Base-by-base conservation (phyloP, 2,329 filamentous ascomycete species). In the Xylariales sp. region DNA sequence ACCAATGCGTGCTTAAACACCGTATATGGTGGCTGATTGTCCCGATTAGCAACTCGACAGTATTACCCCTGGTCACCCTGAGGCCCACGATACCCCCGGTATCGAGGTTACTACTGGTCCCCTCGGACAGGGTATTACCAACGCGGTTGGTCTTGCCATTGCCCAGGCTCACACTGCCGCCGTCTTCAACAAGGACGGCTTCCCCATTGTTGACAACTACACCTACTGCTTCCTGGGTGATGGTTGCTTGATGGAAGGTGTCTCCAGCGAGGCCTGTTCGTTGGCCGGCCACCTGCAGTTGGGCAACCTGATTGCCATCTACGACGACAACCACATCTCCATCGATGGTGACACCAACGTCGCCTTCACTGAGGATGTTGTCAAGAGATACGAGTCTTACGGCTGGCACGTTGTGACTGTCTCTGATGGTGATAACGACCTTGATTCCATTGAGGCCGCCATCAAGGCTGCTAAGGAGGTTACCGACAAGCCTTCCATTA, bases 271-370 rank as follows among this genome's bases (percentile, higher is more conserved):
- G 76, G 91, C 93, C 57, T 88, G 78, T 54, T 95, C 89, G 44
- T 78, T 89, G 53, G 93, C 93, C 53, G 93, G 93, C 61, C 93
- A 98, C 74, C 78, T 97, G 67, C 86, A 97, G 78, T 82, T 98
- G 50, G 93, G 91, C 63, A 98, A 97, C 78, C 76, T 98, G 60
- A 97, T 97, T 69, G 82, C 80, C 67, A 78, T 98, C 69, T 98
- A 91, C 69, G 93, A 98, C 62, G 93, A 98, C 77, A 98, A 98
- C 81, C 86, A 95, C 67, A 97, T 98, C 62, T 95, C 77, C 56
- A 83, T 82, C 61, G 93, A 98, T 61, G 93, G 93, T 67, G 85
- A 95, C 76, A 97, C 86, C 71, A 93, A 93, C 72, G 83, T 80
- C 60, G 85, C 93, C 52, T 97, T 98, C 76, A 98, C 93, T 44